Base-by-base conservation (phyloP, 306 rosid species). In the Acmispon strigosus region DNA sequence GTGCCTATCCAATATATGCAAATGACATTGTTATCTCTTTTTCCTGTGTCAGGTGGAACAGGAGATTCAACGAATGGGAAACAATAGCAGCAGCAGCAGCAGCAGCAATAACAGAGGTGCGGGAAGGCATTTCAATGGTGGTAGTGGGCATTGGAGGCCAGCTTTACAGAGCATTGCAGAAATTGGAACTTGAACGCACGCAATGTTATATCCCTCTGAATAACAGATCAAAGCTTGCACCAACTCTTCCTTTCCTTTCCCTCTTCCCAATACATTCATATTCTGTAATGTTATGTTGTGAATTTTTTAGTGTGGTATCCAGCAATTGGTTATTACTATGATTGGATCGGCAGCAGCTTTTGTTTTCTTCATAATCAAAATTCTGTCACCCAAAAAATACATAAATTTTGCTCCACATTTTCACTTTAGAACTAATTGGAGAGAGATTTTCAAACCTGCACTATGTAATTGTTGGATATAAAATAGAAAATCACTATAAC, bases 91-190 rank as follows among this genome's bases (percentile, higher is more conserved):
- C 47, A 27, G 84, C 47, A 27, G 84, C n/a, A 65, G 80, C 61
- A 70, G 71, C 34, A 54, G 78, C 77, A 66, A 70, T 49, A 72
- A 36, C 43, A 87, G 76, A 78, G 66, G 79, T 11, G 73, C 80
- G 75, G 90, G 86, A 66, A 90, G 86, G 79, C 86, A 83, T 57
- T 43, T 74, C 8, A 79, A 75, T 67, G 89, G 86, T 68, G 83
- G 73, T 14, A 75, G 91, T 72, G 86, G 89, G 62, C 96, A 92
- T 64, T 92, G 98, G 96, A 88, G 85, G 81, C 98, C 98, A 80
- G 89, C 96, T 43, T 86, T 92, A 83, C 98, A 90, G 57, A 92
- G 96, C 87, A 92, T 92, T 79, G 86, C 81, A 86, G 98, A 92
- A 83, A 13, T 86, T 78, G 96, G 96, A 77, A 88, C 81, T 72